A percentile compares a stretch with the other conserved stretches of the same genome.
Evolutionary conservation across 2,329 filamentous ascomycete genomes (phyloP).

Genomic region (Fusarium pseudocircinatum): DNA sequence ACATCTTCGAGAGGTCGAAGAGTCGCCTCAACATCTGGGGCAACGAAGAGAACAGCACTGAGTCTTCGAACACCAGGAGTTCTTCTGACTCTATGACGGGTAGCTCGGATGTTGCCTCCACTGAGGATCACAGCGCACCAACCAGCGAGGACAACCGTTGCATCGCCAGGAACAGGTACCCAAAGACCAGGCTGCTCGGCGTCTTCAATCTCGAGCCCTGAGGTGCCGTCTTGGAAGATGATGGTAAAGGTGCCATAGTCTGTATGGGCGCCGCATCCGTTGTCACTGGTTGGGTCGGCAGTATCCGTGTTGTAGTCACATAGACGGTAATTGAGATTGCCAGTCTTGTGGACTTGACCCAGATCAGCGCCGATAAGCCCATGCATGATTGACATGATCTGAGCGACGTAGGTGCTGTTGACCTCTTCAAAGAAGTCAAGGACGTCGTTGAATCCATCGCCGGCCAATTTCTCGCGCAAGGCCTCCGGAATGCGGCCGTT

Average conservation of each 20-base stretch:
- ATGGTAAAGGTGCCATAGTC: background rate
- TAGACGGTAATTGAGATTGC: background rate
- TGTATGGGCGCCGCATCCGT: background rate
- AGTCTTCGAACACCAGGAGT: background rate
- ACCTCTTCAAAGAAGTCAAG: background rate
- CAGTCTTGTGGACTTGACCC: background rate
- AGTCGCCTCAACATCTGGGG: background rate
- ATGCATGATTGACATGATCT: background rate
- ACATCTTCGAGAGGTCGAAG: background rate
- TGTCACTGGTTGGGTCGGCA: background rate
- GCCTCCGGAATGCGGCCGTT: background rate
- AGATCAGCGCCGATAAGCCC: background rate
- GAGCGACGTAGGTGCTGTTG: background rate
- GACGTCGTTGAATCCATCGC: background rate
- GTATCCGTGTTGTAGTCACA: background rate
- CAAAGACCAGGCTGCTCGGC: background rate
- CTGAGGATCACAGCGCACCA: background rate
- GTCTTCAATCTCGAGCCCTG: background rate
- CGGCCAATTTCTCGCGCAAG: background rate
- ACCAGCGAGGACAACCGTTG: slow-evolving; percentile 1
- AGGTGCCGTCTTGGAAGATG: background rate
- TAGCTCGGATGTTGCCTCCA: background rate
- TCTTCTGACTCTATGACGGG: background rate
- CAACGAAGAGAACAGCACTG: background rate
- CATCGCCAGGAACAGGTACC: background rate